Conservation (phyloP, 2,329 filamentous ascomycete species). For the Cordyceps cicadae region DNA sequence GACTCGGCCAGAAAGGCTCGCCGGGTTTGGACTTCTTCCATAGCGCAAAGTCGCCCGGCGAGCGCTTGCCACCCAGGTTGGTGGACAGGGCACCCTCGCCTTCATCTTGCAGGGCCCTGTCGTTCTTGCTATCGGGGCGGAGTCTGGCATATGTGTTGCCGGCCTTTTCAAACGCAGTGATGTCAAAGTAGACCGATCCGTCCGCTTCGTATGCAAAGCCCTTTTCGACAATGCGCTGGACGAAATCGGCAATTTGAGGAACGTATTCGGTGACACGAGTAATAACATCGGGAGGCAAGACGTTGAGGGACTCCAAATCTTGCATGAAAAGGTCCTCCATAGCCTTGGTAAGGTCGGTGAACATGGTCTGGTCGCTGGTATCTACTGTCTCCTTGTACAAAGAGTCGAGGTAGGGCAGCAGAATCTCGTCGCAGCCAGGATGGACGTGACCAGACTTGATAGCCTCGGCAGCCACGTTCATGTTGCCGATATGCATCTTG, state of each 20-base stretch:
- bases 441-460: conserved; percentile 43
- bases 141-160: conserved; percentile 81
- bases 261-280: conserved; percentile 92
- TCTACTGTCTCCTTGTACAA: conserved; percentile 55
- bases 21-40: conserved; percentile 92
- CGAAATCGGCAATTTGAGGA: conserved; percentile 76
- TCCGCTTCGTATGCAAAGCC: conserved; percentile 76
- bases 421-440: conserved; percentile 53
- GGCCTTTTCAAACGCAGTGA: conserved; percentile 70
- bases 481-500: conserved; percentile 76
- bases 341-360: conserved; percentile 74
- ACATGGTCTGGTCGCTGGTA: conserved; percentile 60
- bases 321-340: conserved; percentile 84
- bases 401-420: conserved; percentile 76
- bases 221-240: conserved; percentile 74
- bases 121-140: conserved; percentile 75
- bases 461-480: conserved; percentile 41
- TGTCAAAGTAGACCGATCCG: conserved; percentile 93
- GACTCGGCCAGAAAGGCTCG: conserved; percentile 82
- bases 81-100: conserved; percentile 76
- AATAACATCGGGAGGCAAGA: conserved; percentile 69
- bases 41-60: conserved; percentile 76
- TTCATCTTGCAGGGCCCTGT: conserved; percentile 76
- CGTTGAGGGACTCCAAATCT: conserved; percentile 82
- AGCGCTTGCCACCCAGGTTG: conserved; percentile 58